Evolutionary conservation across 257 asterid species (phyloP).

Genomic region (Misopates orontium): DNA sequence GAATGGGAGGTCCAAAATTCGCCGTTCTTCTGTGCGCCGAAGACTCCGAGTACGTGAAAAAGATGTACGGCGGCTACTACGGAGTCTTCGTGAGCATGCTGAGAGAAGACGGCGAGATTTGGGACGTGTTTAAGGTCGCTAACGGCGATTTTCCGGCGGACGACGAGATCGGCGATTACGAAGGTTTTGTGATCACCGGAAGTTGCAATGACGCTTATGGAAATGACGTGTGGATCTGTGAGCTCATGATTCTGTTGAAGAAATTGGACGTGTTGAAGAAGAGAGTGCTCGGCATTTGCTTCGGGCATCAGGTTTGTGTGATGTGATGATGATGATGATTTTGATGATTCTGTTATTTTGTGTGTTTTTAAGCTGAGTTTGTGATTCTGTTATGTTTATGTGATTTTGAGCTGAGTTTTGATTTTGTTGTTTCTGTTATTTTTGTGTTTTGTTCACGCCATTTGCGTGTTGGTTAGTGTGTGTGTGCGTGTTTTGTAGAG

Average conservation of each 20-base stretch:
- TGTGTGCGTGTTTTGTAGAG: neutral
- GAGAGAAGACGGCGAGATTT: slow-evolving; percentile 65
- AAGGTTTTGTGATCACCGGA: slow-evolving; percentile 70
- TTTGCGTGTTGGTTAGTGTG: neutral
- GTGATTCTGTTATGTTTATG: neutral
- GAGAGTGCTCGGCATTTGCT: slow-evolving; percentile 66
- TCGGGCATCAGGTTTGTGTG: slow-evolving; percentile 59
- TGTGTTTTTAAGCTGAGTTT: neutral
- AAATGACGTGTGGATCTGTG: slow-evolving; percentile 54
- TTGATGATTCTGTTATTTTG: neutral
- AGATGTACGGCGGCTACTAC: slow-evolving; percentile 60
- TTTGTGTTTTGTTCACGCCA: neutral
- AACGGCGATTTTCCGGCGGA: slow-evolving; percentile 60
- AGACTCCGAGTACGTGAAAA: slow-evolving; percentile 67
- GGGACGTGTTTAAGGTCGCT: slow-evolving; percentile 52
- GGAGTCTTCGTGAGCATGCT: slow-evolving; percentile 60
- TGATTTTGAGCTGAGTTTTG: too few species aligned
- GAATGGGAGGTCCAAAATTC: slow-evolving; percentile 52
- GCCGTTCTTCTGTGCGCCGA: slow-evolving; percentile 66
- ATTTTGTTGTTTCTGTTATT: neutral
- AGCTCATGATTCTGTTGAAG: slow-evolving; percentile 41
- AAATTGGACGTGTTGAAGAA: slow-evolving; percentile 54
- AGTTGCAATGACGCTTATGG: slow-evolving; percentile 72
- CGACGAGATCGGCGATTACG: slow-evolving; percentile 45
- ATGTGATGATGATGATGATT: too few species aligned